phyloP scores from a whole-genome alignment of 768 basidiomycete genomes.

The Russula olivacea region DNA sequence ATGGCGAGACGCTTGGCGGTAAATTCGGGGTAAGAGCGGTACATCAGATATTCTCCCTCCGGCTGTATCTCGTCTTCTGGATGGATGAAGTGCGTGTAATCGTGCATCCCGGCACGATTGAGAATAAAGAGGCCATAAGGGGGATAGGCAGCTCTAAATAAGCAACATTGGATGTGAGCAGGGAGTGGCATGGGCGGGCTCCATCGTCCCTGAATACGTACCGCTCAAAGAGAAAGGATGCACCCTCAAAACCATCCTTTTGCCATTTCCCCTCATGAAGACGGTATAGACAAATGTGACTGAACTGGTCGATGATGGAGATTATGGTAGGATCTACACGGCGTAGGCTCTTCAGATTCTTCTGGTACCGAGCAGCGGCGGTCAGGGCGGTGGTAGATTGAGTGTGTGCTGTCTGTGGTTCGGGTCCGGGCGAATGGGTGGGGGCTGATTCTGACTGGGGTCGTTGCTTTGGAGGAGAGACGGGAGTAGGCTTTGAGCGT shows the following conservation, averaged over 20 bases:
- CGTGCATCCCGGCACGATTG: slow-evolving; percentile 74
- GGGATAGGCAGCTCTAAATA: slow-evolving; percentile 61
- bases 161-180: slow-evolving; percentile 10
- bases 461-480: slow-evolving; percentile 14
- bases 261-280: slow-evolving; percentile 71
- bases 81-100: slow-evolving; percentile 67
- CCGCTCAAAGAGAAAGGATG: slow-evolving; percentile 86
- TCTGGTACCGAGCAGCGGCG: slow-evolving; percentile 57
- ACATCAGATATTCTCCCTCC: slow-evolving; percentile 63
- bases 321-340: slow-evolving; percentile 74
- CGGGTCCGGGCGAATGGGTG: not conserved
- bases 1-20: slow-evolving; percentile 38
- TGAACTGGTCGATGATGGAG: slow-evolving; percentile 82
- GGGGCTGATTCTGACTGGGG: slow-evolving; percentile 12
- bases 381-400: slow-evolving; percentile 38
- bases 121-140: slow-evolving; percentile 82
- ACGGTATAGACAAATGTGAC: slow-evolving; percentile 79
- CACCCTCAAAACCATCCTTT: slow-evolving; percentile 81
- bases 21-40: slow-evolving; percentile 67
- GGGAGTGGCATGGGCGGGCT: not conserved
- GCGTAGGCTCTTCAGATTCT: slow-evolving; percentile 76
- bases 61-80: slow-evolving; percentile 70
- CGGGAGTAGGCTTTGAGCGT: slow-evolving; percentile 14
- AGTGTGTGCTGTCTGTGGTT: slow-evolving; percentile 3
- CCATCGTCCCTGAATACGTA: slow-evolving; percentile 39